phyloP scores from a whole-genome alignment of 1,139 yeast genomes.

The Saccharomyces hybrid region DNA sequence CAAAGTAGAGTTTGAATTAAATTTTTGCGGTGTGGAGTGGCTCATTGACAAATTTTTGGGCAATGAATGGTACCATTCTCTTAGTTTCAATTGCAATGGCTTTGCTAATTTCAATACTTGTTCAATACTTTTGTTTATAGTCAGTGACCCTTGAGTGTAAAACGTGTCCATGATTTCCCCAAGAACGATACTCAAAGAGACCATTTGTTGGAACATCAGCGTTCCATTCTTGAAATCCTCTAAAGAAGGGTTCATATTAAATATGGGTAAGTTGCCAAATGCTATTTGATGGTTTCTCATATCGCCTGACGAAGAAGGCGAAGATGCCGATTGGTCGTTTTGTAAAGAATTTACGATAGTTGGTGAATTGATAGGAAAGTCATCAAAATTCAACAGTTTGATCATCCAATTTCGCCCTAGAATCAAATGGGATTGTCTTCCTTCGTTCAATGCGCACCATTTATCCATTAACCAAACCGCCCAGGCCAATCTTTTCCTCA shows the following conservation, averaged over 20 bases:
- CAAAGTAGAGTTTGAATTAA: constrained; percentile 64
- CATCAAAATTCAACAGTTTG: constrained; percentile 54
- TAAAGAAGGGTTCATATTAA: constrained; percentile 26
- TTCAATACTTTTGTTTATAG: constrained; percentile 48
- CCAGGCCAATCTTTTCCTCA: constrained; percentile 83
- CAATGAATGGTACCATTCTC: constrained; percentile 79
- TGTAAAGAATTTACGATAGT: constrained; percentile 11
- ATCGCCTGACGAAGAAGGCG: background rate
- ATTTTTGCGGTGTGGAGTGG: constrained; percentile 50
- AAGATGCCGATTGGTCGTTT: background rate
- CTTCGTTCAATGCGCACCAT: constrained; percentile 73
- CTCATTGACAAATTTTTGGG: constrained; percentile 65
- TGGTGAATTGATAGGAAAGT: constrained; percentile 53
- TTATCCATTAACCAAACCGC: constrained; percentile 85
- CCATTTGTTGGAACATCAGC: constrained; percentile 59
- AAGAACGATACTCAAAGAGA: constrained; percentile 59
- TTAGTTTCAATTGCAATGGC: constrained; percentile 69
- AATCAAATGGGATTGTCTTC: constrained; percentile 69
- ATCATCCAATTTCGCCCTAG: constrained; percentile 65
- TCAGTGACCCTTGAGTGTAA: constrained; percentile 62
- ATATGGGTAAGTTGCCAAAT: constrained; percentile 16
- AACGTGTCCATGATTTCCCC: constrained; percentile 65
- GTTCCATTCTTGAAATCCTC: constrained; percentile 70
- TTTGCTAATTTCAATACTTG: constrained; percentile 69
- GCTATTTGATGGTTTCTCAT: background rate